Percentiles rank a stretch among this genome's conserved stretches.
Evolutionary conservation across 1,284 basidiomycete species (phyloP).

Genomic region (Tilletia indica): DNA sequence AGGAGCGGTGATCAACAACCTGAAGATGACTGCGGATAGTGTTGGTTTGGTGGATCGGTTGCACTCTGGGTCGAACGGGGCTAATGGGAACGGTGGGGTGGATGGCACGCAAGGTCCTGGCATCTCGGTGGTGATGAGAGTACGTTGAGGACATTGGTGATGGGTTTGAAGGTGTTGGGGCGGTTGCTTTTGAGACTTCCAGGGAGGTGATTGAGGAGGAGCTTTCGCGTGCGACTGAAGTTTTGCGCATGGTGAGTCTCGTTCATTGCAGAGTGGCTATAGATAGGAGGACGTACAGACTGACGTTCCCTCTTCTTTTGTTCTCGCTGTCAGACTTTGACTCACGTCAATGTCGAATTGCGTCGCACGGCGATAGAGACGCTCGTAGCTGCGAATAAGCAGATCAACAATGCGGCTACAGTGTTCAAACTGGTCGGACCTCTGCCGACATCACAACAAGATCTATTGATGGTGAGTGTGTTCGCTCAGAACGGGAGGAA

Average conservation of each 20-base stretch:
- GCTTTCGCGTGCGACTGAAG: conserved; percentile 22
- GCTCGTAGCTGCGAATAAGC: conserved; percentile 23
- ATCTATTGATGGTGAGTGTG: conserved; percentile 33
- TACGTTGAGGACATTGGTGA: conserved; percentile 7
- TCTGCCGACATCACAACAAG: conserved; percentile 28
- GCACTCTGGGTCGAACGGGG: not conserved
- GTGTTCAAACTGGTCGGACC: conserved; percentile 25
- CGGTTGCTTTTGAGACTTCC: conserved; percentile 33
- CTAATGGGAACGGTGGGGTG: not conserved
- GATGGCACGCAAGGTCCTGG: not conserved
- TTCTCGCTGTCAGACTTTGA: conserved; percentile 12
- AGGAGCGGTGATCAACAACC: conserved; percentile 17
- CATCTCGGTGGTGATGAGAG: conserved; percentile 10
- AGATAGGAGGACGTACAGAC: too few species aligned
- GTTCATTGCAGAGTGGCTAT: too few species aligned
- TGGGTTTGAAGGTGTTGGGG: conserved; percentile 21
- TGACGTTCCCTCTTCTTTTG: too few species aligned
- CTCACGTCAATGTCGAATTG: conserved; percentile 19
- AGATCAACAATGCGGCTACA: conserved; percentile 14
- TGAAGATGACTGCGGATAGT: conserved; percentile 16
- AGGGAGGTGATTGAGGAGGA: conserved; percentile 40
- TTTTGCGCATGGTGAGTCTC: conserved; percentile 19
- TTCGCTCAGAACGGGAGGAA: not conserved
- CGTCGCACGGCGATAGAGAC: conserved; percentile 26
- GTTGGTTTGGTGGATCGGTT: not conserved